Conservation (phyloP, 1,284 basidiomycete genomes). For the Cutaneotrichosporon cavernicola region DNA sequence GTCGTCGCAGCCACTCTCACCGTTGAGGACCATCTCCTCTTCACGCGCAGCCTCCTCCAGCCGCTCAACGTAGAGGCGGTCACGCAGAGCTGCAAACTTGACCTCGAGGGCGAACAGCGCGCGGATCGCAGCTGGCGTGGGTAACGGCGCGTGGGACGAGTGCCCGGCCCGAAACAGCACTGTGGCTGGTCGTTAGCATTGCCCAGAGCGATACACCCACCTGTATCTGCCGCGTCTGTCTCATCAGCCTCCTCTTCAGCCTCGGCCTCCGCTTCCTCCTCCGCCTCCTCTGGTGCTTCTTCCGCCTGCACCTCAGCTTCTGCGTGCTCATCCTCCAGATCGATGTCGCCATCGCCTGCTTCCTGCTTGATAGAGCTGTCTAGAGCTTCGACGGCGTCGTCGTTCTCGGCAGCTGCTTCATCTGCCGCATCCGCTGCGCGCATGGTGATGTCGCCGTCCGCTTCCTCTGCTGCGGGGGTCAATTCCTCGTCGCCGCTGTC, state of each 20-base stretch:
- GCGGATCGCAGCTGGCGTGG: constrained; percentile 56
- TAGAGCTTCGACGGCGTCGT: neutral
- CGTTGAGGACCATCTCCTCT: constrained; percentile 58
- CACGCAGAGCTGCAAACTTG: constrained; percentile 58
- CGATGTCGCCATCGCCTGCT: constrained; percentile 9
- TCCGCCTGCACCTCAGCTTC: constrained; percentile 12
- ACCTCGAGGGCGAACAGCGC: constrained; percentile 59
- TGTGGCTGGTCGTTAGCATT: constrained; percentile 5
- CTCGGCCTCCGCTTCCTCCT: constrained; percentile 14
- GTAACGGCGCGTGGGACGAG: constrained; percentile 48
- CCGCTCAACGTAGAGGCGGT: constrained; percentile 59
- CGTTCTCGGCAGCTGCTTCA: constrained; percentile 2
- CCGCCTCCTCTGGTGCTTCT: constrained; percentile 11
- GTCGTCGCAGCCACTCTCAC: constrained; percentile 38
- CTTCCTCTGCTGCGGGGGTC: constrained; percentile 23
- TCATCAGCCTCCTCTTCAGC: constrained; percentile 24
- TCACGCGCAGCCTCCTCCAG: constrained; percentile 59
- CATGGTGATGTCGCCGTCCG: constrained; percentile 31
- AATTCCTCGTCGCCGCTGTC: constrained; percentile 9
- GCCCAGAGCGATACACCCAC: neutral
- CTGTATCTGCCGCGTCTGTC: constrained; percentile 9
- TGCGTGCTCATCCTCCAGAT: constrained; percentile 6
- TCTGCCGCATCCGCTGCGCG: constrained; percentile 19
- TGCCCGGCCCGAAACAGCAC: constrained; percentile 22
- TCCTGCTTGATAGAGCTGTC: constrained; percentile 4